phyloP scores from a whole-genome alignment of 2,329 filamentous ascomycete genomes.

The Fusarium chaquense region DNA sequence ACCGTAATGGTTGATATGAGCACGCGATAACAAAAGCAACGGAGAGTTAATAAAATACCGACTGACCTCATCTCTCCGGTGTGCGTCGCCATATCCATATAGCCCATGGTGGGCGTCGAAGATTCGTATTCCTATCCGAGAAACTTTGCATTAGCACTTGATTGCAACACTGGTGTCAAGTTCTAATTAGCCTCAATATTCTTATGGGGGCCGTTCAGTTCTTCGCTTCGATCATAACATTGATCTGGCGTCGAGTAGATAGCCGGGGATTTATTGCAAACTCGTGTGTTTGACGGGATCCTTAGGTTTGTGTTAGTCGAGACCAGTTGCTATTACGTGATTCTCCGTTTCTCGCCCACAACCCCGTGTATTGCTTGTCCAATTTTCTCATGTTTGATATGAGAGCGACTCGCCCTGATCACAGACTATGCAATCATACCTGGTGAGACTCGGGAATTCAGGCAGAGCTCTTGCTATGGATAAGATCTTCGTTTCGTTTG shows the following conservation, averaged over 20 bases:
- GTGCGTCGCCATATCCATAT: constrained; percentile 64
- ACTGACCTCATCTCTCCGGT: constrained; percentile 68
- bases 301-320: constrained; percentile 21
- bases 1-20: not conserved
- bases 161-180: constrained; percentile 12
- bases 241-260: not conserved
- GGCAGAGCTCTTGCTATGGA: constrained; percentile 16
- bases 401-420: constrained; percentile 18
- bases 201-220: constrained; percentile 11
- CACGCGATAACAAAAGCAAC: not conserved
- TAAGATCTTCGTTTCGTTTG: constrained; percentile 28
- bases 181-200: constrained; percentile 12
- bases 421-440: constrained; percentile 30
- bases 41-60: constrained; percentile 34
- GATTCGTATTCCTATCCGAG: constrained; percentile 66
- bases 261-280: not conserved
- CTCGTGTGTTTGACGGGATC: not conserved
- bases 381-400: constrained; percentile 17
- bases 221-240: constrained; percentile 7
- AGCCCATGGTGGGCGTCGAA: constrained; percentile 66
- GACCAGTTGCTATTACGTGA: not conserved
- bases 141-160: constrained; percentile 40
- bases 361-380: constrained; percentile 21
- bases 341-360: not conserved
- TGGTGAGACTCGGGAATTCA: constrained; percentile 35